Evolutionary conservation across 176 grass and related monocot genomes (phyloP).

Genomic region (Juncus effusus): DNA sequence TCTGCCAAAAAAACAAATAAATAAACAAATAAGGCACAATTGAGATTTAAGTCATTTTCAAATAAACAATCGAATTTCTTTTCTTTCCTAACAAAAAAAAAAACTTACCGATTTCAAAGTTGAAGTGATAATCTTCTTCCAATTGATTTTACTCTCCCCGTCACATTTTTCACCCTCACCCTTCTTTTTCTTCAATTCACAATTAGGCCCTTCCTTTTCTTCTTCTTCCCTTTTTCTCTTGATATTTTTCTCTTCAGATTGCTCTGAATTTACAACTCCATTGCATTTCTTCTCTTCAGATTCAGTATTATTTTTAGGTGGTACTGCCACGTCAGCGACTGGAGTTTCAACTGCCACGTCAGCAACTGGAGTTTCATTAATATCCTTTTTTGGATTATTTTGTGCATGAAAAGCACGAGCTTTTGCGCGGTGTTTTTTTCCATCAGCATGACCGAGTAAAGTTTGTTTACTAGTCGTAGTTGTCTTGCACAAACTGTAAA

Average conservation of each 20-base stretch:
- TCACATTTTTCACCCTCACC: conserved; percentile 27
- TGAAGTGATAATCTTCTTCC: conserved; percentile 84
- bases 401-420: conserved; percentile 83
- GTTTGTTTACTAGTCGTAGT: conserved; percentile 86
- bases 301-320: conserved; percentile 32
- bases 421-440: conserved; percentile 96
- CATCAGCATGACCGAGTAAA: conserved; percentile 74
- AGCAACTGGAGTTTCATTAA: conserved; percentile 30
- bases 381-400: conserved; percentile 38
- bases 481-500: conserved; percentile 82
- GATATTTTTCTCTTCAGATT: conserved; percentile 18
- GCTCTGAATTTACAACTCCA: conserved; percentile 5
- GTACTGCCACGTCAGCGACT: conserved; percentile 21
- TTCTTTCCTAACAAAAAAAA: background rate
- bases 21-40: background rate
- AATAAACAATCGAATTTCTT: background rate
- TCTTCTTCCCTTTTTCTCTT: conserved; percentile 73
- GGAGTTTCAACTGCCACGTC: conserved; percentile 20
- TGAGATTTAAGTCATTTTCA: background rate
- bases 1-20: conserved; percentile 33
- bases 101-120: conserved; percentile 49
- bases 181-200: conserved; percentile 44
- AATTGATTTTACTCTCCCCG: conserved; percentile 60
- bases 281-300: conserved; percentile 6
- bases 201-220: conserved; percentile 27